These are phyloP conservation scores for Aureobasidium sp. DNA, from an alignment of 2,329 filamentous ascomycete genomes.

Conservation along the genomic window DNA sequence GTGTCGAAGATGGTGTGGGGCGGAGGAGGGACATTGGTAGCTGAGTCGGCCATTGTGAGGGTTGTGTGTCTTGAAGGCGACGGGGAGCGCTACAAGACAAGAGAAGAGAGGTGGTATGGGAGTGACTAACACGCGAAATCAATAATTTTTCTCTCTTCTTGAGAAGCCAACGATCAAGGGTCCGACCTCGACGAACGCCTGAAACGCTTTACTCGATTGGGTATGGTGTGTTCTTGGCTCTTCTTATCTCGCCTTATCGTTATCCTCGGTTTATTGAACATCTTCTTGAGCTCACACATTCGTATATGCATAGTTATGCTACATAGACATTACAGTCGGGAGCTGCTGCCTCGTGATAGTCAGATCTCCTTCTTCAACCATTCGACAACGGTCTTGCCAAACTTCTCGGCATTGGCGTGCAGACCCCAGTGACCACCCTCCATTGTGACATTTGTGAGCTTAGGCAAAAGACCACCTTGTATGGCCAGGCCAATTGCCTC, in stretches of 20 bases:
- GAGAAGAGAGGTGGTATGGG: not conserved
- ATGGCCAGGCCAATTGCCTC: conserved; percentile 20
- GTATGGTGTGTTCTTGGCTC: not conserved
- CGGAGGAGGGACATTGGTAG: conserved; percentile 33
- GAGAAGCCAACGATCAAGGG: not conserved
- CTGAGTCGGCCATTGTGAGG: conserved; percentile 23
- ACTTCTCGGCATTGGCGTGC: conserved; percentile 24
- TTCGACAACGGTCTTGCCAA: conserved; percentile 13
- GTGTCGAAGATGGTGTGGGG: conserved; percentile 54
- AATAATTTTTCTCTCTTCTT: conserved; percentile 19
- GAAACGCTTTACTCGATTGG: not conserved
- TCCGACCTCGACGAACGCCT: not conserved
- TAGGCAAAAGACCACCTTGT: conserved; percentile 20
- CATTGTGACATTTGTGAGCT: conserved; percentile 20
- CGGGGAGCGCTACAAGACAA: conserved; percentile 6
- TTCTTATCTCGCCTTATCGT: not conserved
- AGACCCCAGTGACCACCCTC: conserved; percentile 24
- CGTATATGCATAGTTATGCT: not conserved
- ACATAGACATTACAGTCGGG: not conserved
- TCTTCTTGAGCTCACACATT: not conserved
- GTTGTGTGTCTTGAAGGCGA: not conserved
- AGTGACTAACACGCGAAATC: conserved; percentile 20
- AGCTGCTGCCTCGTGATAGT: not conserved
- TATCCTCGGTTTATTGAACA: not conserved
- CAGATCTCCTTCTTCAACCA: conserved; percentile 9